Base-by-base conservation (phyloP, 139 green algal species). In the Volvox reticuliferus region DNA sequence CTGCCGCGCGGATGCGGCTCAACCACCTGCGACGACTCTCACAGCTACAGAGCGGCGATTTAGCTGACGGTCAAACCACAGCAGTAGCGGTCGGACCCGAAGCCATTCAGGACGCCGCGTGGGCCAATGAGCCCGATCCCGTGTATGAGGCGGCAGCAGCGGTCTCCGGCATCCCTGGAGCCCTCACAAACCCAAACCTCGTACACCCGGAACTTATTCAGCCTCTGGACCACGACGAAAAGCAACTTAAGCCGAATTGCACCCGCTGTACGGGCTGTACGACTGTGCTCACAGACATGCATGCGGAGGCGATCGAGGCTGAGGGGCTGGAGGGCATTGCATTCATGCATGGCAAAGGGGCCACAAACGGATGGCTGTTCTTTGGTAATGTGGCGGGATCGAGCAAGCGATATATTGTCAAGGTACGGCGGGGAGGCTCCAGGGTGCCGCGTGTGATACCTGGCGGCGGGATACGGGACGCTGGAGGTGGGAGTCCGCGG, bases 321-420 rank as follows among this genome's bases (percentile, higher is more conserved):
- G 32, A 68, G 30, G 75, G 75, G 16, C 13, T 91, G 65, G 86
- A 24, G 18, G 86, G 86, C 9, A 32, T 91, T 55, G 32, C 75
- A 13, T 91, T 91, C 86, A 91, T 85, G 75, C 86, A 91, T 75
- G 86, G 86, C 86, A 91, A 86, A 50, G 89, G 89, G 5, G 89
- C 65, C 12, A 92, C 89, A 44, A 92, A 92, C 50, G 80, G 80
- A 21, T 92, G 89, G 89, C 69, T 89, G 44, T 89, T 92, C 68
- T 89, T 89, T 30, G 89, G 78, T 1, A 30, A n/a, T 21, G 76
- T 67, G 35, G 14, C 81, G 12, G 89, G 89, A 0, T n/a, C 13
- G 35, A 35, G 12, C 50, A 84, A 69, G 89, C 68, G 89, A 0
- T 89, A 80, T 67, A 92, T 92, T n/a, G 88, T 92, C 18, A 92